Evolutionary conservation across 805 yeast species (phyloP).

Genomic region (Saccharomycopsis olivae): DNA sequence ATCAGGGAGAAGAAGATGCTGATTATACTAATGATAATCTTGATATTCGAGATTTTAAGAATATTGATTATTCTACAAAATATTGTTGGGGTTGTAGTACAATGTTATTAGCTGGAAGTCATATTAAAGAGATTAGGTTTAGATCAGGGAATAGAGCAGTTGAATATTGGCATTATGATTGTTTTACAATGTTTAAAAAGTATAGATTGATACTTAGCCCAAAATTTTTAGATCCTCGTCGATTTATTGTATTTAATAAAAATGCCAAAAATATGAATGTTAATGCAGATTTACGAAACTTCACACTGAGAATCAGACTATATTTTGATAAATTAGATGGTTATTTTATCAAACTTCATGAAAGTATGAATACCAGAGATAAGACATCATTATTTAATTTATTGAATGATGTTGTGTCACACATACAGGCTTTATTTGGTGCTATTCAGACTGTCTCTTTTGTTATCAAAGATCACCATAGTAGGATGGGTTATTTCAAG

Average conservation of each 20-base stretch:
- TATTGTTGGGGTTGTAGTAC: constrained; percentile 16
- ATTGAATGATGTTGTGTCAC: constrained; percentile 1
- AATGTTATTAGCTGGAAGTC: constrained; percentile 13
- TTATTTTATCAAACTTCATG: not conserved
- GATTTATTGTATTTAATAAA: constrained; percentile 14
- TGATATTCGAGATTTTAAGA: constrained; percentile 13
- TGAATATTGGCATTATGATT: constrained; percentile 17
- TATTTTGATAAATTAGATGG: constrained; percentile 7
- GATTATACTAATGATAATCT: constrained; percentile 3
- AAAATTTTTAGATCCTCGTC: constrained; percentile 15
- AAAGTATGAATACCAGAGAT: not conserved
- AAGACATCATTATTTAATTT: not conserved
- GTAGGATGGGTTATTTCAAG: not conserved
- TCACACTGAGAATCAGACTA: not conserved
- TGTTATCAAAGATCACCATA: constrained; percentile 9
- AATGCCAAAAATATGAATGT: constrained; percentile 13
- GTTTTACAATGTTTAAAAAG: constrained; percentile 5
- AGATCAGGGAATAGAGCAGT: not conserved
- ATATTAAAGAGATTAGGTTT: constrained; percentile 10
- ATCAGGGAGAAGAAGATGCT: not conserved
- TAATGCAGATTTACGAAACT: constrained; percentile 9
- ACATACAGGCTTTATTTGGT: constrained; percentile 6
- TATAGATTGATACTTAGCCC: constrained; percentile 14
- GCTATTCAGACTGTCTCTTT: constrained; percentile 7
- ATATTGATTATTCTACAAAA: constrained; percentile 11